A percentile compares a stretch with the other conserved stretches of the same genome.
Evolutionary conservation across 106 monocot genomes (phyloP).

Genomic region (Ottelia alismoides): DNA sequence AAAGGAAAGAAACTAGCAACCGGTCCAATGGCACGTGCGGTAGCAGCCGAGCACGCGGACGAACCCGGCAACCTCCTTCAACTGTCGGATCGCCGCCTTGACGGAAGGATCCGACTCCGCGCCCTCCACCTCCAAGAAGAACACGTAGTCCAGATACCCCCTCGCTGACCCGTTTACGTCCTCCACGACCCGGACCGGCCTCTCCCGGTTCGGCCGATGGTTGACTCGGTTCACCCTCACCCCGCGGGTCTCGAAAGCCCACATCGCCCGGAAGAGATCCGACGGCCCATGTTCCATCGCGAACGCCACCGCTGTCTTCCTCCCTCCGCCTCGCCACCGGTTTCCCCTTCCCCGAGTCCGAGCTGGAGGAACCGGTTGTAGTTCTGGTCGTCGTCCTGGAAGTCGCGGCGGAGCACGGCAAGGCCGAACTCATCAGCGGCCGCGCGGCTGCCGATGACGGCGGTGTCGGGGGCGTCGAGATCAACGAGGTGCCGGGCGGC

Average conservation of each 20-base stretch:
- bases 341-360: too few species aligned
- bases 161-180: too few species aligned
- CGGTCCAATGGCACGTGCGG: too few species aligned
- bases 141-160: too few species aligned
- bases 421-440: slow-evolving; percentile 47
- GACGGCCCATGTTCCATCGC: slow-evolving; percentile 28
- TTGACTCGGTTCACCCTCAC: slow-evolving; percentile 26
- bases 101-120: slow-evolving; percentile 19
- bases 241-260: slow-evolving; percentile 32
- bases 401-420: too few species aligned
- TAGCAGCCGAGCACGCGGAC: slow-evolving; percentile 37
- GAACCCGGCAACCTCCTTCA: slow-evolving; percentile 27
- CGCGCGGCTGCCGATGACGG: slow-evolving; percentile 38
- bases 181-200: too few species aligned
- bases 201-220: slow-evolving; percentile 48
- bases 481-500: slow-evolving; percentile 25
- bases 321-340: not conserved
- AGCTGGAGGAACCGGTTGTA: slow-evolving; percentile 44
- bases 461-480: slow-evolving; percentile 24
- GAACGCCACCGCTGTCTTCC: slow-evolving; percentile 50
- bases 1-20: too few species aligned
- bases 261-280: slow-evolving; percentile 39
- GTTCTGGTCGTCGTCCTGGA: too few species aligned
- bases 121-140: slow-evolving; percentile 24
- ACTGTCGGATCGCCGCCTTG: slow-evolving; percentile 6